A percentile compares a stretch with the other conserved stretches of the same genome.
Conservation (phyloP, 2,329 filamentous ascomycete genomes). For the Chlorencoelia australis region DNA sequence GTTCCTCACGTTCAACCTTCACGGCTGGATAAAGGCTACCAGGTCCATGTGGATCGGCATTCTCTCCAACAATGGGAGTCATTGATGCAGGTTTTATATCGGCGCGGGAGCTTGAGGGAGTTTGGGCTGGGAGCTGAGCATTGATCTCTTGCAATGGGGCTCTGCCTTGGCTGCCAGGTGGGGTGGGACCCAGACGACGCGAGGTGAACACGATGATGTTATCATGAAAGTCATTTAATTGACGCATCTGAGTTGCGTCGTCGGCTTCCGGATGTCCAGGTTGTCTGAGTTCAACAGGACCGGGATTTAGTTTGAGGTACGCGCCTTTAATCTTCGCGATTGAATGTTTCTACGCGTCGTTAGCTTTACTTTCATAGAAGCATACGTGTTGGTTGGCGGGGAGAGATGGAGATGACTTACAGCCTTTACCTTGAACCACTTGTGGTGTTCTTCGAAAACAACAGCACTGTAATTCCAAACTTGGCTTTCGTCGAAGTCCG, state of each 20-base stretch:
- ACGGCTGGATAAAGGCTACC: not conserved
- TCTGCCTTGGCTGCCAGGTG: not conserved
- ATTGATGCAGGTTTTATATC: not conserved
- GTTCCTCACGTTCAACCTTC: too few species aligned
- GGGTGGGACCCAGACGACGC: not conserved
- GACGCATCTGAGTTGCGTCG: not conserved
- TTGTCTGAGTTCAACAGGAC: not conserved
- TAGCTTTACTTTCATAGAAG: not conserved
- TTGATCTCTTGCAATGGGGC: not conserved
- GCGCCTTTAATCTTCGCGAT: conserved; percentile 4
- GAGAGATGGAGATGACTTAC: not conserved
- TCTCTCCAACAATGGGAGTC: not conserved
- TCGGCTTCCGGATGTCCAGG: not conserved
- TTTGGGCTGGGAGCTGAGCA: not conserved
- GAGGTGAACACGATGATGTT: conserved; percentile 1
- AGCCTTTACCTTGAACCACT: conserved; percentile 7
- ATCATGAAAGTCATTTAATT: conserved; percentile 4
- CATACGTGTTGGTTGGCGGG: too few species aligned
- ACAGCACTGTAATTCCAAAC: too few species aligned
- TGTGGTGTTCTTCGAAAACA: too few species aligned
- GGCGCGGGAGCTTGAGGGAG: too few species aligned
- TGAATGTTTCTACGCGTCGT: conserved; percentile 1
- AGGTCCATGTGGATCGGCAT: not conserved
- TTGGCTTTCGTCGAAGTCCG: too few species aligned
- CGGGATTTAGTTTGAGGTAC: not conserved